Conservation (phyloP, 78 protist species). For the Dictyostelium purpureum region DNA sequence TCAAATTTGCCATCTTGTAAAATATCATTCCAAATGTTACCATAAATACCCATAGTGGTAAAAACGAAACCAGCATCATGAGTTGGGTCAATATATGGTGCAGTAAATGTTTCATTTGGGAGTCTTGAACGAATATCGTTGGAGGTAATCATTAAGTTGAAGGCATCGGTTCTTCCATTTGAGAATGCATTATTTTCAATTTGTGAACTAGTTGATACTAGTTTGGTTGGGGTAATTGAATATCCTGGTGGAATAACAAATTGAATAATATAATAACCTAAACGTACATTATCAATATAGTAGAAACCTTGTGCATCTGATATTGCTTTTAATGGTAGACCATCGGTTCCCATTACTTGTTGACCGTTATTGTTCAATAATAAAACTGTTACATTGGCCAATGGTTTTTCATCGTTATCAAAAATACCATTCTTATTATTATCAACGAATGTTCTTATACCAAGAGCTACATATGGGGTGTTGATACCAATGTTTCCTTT, state of each 20-base stretch:
- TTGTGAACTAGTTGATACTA: background rate
- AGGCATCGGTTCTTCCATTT: slow-evolving; percentile 12
- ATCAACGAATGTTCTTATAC: slow-evolving; percentile 33
- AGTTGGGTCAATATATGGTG: slow-evolving; percentile 9
- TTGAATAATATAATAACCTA: slow-evolving; percentile 4
- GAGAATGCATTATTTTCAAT: background rate
- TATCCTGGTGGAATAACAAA: slow-evolving; percentile 23
- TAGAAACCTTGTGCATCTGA: slow-evolving; percentile 28
- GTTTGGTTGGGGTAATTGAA: background rate
- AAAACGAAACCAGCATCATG: slow-evolving; percentile 29
- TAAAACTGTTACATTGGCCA: background rate
- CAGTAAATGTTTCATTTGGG: background rate
- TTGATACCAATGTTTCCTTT: slow-evolving; percentile 22
- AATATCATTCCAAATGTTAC: slow-evolving; percentile 46
- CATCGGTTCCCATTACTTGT: background rate
- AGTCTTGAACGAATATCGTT: background rate
- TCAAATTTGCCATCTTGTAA: slow-evolving; percentile 24
- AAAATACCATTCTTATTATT: slow-evolving; percentile 28
- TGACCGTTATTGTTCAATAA: background rate
- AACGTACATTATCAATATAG: slow-evolving; percentile 22
- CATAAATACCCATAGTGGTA: slow-evolving; percentile 10
- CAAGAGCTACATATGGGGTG: slow-evolving; percentile 41
- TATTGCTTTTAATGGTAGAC: background rate
- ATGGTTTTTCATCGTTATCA: slow-evolving; percentile 12
- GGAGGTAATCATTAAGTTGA: background rate